A percentile compares a stretch with the other conserved stretches of the same genome.
Evolutionary conservation across 2,329 filamentous ascomycete genomes (phyloP).

Genomic region (Phyllosticta capitalensis): DNA sequence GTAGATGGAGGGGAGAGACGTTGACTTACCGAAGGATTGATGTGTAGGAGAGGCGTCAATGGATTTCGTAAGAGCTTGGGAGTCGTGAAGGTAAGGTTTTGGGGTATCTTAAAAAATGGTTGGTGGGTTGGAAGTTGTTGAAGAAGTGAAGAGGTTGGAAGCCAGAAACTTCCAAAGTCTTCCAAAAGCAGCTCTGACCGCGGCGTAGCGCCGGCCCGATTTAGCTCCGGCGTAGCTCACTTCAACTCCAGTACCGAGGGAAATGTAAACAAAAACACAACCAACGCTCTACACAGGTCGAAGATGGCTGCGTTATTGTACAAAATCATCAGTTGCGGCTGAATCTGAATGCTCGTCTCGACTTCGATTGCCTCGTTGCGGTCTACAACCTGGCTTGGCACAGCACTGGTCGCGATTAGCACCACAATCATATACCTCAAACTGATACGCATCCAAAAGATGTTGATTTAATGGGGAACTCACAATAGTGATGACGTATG

Average conservation of each 20-base stretch:
- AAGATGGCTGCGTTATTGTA: not conserved
- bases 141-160: not conserved
- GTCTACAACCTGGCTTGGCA: too few species aligned
- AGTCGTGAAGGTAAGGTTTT: not conserved
- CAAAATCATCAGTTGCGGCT: not conserved
- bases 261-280: not conserved
- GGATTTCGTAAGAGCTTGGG: not conserved
- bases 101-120: not conserved
- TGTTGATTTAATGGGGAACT: too few species aligned
- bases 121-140: not conserved
- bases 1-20: not conserved
- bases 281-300: not conserved
- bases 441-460: too few species aligned
- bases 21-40: not conserved
- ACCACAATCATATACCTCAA: too few species aligned
- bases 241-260: not conserved
- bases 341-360: not conserved
- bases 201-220: not conserved
- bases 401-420: too few species aligned
- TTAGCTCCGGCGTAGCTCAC: not conserved
- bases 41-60: not conserved
- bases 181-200: not conserved
- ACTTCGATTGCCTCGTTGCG: not conserved
- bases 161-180: not conserved
- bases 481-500: too few species aligned